phyloP scores from a whole-genome alignment of 208 protist species.

The Leishmania braziliensis region DNA sequence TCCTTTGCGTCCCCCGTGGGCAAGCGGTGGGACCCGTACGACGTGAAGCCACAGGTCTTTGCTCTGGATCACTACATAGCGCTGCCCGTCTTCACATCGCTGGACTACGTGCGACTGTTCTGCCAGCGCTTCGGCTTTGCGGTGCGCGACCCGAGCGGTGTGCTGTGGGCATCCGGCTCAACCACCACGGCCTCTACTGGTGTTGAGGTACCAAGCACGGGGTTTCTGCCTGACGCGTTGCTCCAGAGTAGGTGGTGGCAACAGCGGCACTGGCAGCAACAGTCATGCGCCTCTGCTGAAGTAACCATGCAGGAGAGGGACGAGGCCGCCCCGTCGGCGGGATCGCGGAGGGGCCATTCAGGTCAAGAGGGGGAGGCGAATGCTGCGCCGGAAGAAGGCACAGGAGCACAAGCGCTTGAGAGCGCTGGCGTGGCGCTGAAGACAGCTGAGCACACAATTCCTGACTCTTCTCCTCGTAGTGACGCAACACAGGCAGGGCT shows the following conservation, averaged over 20 bases:
- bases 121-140: slow-evolving; percentile 66
- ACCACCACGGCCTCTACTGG: slow-evolving; percentile 3
- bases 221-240: slow-evolving; percentile 48
- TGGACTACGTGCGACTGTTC: slow-evolving; percentile 77
- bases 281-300: background rate
- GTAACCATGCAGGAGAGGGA: background rate
- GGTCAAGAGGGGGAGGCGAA: background rate
- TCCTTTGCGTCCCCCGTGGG: slow-evolving; percentile 83
- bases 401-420: background rate
- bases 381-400: background rate
- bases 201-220: background rate
- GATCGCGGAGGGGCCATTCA: background rate
- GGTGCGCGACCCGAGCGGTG: slow-evolving; percentile 78
- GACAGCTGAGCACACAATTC: background rate
- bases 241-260: slow-evolving; percentile 55
- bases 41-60: slow-evolving; percentile 89
- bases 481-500: background rate
- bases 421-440: background rate
- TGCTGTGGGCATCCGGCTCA: slow-evolving; percentile 67
- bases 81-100: slow-evolving; percentile 87
- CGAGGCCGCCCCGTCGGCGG: background rate
- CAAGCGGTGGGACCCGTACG: slow-evolving; percentile 79
- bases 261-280: slow-evolving; percentile 3
- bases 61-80: slow-evolving; percentile 83
- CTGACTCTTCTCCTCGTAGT: background rate